Conservation (phyloP, 805 yeast species). For the Metschnikowia henanensis region DNA sequence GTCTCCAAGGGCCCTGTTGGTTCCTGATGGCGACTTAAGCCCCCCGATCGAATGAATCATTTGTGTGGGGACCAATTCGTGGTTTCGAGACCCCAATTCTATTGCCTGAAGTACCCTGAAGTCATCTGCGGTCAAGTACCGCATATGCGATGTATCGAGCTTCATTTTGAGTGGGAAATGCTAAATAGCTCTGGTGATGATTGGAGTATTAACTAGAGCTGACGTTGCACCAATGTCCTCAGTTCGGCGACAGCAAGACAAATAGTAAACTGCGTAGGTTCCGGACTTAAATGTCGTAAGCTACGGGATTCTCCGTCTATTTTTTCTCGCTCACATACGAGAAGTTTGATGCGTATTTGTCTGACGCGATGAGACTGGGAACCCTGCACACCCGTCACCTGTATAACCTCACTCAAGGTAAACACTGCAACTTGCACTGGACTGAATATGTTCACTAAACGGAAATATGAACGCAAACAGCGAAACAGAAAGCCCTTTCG, state of each 20-base stretch:
- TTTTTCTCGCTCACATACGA: background rate
- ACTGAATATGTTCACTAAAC: slow-evolving; percentile 14
- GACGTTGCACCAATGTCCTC: too few species aligned
- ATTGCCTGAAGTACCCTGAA: slow-evolving; percentile 86
- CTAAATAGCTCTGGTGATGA: too few species aligned
- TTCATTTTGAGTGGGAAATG: too few species aligned
- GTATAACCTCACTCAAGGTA: too few species aligned
- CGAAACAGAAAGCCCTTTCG: slow-evolving; percentile 10
- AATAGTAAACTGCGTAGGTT: too few species aligned
- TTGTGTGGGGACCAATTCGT: slow-evolving; percentile 90
- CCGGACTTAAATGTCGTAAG: too few species aligned
- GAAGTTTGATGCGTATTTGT: background rate
- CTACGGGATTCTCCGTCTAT: too few species aligned
- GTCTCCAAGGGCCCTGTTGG: slow-evolving; percentile 77
- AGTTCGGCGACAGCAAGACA: too few species aligned
- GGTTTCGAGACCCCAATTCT: slow-evolving; percentile 88
- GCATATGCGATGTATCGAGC: slow-evolving; percentile 89
- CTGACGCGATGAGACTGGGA: slow-evolving; percentile 4
- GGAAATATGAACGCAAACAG: slow-evolving; percentile 12
- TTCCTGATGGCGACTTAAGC: slow-evolving; percentile 69
- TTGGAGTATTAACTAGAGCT: too few species aligned
- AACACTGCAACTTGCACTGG: background rate
- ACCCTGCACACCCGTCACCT: too few species aligned
- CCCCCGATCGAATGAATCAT: slow-evolving; percentile 82
- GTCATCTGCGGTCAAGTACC: slow-evolving; percentile 89